phyloP scores from a whole-genome alignment of 169 alveolate species.

The Cryptosporidium felis region DNA sequence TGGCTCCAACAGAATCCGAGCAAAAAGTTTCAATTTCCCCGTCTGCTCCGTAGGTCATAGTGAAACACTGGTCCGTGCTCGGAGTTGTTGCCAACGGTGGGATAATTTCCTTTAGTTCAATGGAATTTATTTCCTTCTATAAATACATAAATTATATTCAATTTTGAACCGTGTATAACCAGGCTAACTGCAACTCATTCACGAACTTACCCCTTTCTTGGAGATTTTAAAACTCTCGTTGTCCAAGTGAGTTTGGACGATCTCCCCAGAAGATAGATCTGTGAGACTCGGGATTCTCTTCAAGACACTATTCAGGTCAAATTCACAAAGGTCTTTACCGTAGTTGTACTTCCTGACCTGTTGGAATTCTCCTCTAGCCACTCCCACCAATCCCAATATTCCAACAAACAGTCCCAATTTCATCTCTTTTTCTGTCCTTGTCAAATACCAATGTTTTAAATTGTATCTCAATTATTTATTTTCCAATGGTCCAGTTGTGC shows the following conservation, averaged over 20 bases:
- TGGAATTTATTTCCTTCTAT: constrained; percentile 43
- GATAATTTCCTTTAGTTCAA: background rate
- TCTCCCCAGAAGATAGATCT: constrained; percentile 34
- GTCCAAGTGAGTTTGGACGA: constrained; percentile 23
- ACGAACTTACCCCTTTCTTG: constrained; percentile 56
- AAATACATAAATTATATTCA: background rate
- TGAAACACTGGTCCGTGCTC: constrained; percentile 62
- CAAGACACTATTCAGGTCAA: constrained; percentile 62
- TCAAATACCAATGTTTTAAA: background rate
- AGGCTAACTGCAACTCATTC: too few species aligned
- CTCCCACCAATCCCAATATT: constrained; percentile 15
- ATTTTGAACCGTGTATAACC: background rate
- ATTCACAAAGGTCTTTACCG: constrained; percentile 54
- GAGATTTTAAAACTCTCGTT: constrained; percentile 33
- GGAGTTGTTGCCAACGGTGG: constrained; percentile 63
- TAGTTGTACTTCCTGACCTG: constrained; percentile 4
- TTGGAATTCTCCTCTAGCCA: background rate
- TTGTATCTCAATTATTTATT: background rate
- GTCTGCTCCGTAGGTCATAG: constrained; percentile 4
- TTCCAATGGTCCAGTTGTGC: background rate
- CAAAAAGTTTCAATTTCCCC: constrained; percentile 41
- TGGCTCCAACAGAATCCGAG: constrained; percentile 56
- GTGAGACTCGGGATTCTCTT: constrained; percentile 46
- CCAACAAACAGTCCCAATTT: background rate
- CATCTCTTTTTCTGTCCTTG: background rate